phyloP scores from a whole-genome alignment of 1,284 basidiomycete genomes.

The Cystobasidium pallidum region DNA sequence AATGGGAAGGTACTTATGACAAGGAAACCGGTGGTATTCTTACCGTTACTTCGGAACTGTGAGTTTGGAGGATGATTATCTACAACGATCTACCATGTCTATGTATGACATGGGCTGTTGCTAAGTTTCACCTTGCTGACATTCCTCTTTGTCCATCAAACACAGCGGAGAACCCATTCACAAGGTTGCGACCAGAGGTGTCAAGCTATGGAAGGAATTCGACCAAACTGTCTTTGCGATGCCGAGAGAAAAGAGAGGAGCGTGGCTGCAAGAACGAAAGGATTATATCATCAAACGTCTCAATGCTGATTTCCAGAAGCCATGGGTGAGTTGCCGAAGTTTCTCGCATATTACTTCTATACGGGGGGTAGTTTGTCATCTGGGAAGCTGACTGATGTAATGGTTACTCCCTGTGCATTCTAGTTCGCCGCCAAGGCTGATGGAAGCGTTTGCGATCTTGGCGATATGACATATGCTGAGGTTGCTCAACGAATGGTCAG shows the following conservation, averaged over 20 bases:
- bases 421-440: slow-evolving; percentile 95
- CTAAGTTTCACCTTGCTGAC: background rate
- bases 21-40: slow-evolving; percentile 95
- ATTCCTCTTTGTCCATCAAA: background rate
- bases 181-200: slow-evolving; percentile 94
- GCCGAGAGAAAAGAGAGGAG: slow-evolving; percentile 87
- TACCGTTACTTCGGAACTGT: slow-evolving; percentile 92
- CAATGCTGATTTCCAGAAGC: slow-evolving; percentile 91
- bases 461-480: slow-evolving; percentile 99
- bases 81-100: no score
- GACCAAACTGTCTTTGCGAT: slow-evolving; percentile 94
- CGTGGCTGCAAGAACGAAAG: slow-evolving; percentile 84
- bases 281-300: slow-evolving; percentile 88
- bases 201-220: slow-evolving; percentile 98
- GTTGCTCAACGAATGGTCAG: slow-evolving; percentile 86
- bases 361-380: no score
- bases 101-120: no score
- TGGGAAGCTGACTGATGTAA: background rate
- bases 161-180: slow-evolving; percentile 87
- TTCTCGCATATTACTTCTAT: background rate
- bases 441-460: slow-evolving; percentile 77
- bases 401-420: background rate
- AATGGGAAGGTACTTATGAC: slow-evolving; percentile 83
- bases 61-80: background rate
- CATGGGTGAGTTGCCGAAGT: slow-evolving; percentile 52